Evolutionary conservation across 495 filamentous ascomycete genomes (phyloP).

Genomic region (Achaetomiella virescens): DNA sequence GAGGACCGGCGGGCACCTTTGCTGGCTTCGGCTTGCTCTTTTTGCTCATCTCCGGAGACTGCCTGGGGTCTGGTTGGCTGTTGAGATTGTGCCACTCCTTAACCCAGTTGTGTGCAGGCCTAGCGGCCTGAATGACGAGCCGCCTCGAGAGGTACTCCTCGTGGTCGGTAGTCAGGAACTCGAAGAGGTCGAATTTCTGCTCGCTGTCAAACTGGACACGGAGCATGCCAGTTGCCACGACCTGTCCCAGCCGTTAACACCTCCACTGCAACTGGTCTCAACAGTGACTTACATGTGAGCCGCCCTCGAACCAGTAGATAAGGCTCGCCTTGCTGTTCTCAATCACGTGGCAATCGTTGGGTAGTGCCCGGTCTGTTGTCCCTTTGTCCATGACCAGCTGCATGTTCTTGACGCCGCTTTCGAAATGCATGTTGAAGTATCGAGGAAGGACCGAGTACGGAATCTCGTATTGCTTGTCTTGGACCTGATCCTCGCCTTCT

Average conservation of each 20-base stretch:
- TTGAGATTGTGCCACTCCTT: slow-evolving; percentile 52
- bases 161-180: slow-evolving; percentile 56
- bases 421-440: slow-evolving; percentile 76
- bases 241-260: slow-evolving; percentile 37
- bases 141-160: slow-evolving; percentile 64
- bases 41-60: slow-evolving; percentile 69
- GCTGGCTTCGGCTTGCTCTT: slow-evolving; percentile 50
- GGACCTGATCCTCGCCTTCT: slow-evolving; percentile 37
- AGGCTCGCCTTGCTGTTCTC: slow-evolving; percentile 57
- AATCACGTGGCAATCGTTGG: slow-evolving; percentile 58
- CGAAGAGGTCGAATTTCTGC: slow-evolving; percentile 67
- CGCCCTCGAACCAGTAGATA: slow-evolving; percentile 67
- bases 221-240: slow-evolving; percentile 57
- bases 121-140: slow-evolving; percentile 47
- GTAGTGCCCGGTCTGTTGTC: slow-evolving; percentile 47
- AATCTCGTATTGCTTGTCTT: slow-evolving; percentile 71
- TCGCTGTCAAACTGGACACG: slow-evolving; percentile 60
- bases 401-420: slow-evolving; percentile 72
- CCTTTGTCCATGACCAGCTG: slow-evolving; percentile 66
- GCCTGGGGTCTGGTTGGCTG: slow-evolving; percentile 49
- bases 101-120: slow-evolving; percentile 47
- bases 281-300: slow-evolving; percentile 54
- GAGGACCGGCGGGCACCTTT: slow-evolving; percentile 45
- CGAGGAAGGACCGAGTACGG: slow-evolving; percentile 65
- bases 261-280: not conserved